phyloP scores from a whole-genome alignment of 1,284 basidiomycete species.

The Abortiporus biennis region DNA sequence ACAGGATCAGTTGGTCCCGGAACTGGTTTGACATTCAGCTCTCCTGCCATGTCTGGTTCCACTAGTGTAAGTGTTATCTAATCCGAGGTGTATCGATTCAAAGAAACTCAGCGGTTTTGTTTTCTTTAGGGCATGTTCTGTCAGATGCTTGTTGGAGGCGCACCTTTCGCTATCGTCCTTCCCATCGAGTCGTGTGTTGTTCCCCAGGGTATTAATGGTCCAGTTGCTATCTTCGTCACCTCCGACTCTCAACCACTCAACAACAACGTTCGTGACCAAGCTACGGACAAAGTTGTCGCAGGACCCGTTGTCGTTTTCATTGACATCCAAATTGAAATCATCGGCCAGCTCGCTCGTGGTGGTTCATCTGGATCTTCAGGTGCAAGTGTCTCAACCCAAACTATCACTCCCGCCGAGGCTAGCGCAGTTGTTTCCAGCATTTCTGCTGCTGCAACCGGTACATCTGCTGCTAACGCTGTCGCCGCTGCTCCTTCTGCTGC shows the following conservation, averaged over 20 bases:
- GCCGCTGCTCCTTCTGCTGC: constrained; percentile 10
- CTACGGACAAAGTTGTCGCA: constrained; percentile 53
- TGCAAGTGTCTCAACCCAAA: constrained; percentile 18
- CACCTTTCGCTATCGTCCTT: constrained; percentile 48
- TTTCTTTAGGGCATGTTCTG: constrained; percentile 55
- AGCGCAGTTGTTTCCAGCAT: constrained; percentile 37
- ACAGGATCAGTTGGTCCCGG: constrained; percentile 47
- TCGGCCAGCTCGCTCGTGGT: constrained; percentile 41
- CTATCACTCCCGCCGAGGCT: constrained; percentile 41
- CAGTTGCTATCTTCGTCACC: constrained; percentile 70
- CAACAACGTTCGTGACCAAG: constrained; percentile 60
- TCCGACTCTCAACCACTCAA: constrained; percentile 54
- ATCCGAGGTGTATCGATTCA: too few species aligned
- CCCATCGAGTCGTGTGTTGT: constrained; percentile 57
- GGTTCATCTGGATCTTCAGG: constrained; percentile 12
- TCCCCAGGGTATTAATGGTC: constrained; percentile 61
- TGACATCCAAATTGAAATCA: constrained; percentile 46
- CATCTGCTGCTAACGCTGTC: constrained; percentile 5
- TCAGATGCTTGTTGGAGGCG: constrained; percentile 70
- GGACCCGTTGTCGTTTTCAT: constrained; percentile 70
- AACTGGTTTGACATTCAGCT: constrained; percentile 56
- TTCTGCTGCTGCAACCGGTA: constrained; percentile 14
- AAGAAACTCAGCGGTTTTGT: too few species aligned
- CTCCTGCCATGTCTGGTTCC: constrained; percentile 46
- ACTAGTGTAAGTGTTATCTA: constrained; percentile 33